phyloP scores from a whole-genome alignment of 2,329 filamentous ascomycete genomes.

The Akanthomyces lecanii region DNA sequence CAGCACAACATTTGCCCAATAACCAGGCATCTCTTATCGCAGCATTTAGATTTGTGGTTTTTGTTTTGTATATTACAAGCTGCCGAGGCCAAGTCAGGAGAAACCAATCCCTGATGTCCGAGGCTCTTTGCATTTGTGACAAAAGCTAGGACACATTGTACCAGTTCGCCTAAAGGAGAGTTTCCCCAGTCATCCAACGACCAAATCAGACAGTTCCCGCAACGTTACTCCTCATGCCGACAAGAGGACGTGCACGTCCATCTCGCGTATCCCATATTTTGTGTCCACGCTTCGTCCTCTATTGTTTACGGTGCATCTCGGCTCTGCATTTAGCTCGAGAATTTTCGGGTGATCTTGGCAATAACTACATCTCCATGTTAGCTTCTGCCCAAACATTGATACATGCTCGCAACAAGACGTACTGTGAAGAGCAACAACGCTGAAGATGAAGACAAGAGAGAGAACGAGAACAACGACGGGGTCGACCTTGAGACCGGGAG shows the following conservation, averaged over 20 bases:
- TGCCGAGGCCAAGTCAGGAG: conserved; percentile 14
- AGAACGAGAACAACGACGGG: conserved; percentile 95
- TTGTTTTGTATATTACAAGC: conserved; percentile 31
- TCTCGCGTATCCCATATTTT: background rate
- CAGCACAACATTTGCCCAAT: background rate
- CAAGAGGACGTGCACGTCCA: background rate
- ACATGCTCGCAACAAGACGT: conserved; percentile 38
- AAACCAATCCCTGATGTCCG: background rate
- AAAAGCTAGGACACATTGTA: background rate
- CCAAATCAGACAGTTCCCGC: background rate
- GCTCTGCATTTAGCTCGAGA: conserved; percentile 54
- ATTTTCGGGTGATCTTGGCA: conserved; percentile 89
- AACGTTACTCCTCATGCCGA: background rate
- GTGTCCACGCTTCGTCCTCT: background rate
- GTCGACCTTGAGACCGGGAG: conserved; percentile 93
- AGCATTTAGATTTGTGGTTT: conserved; percentile 22
- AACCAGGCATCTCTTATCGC: conserved; percentile 23
- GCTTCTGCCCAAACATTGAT: background rate
- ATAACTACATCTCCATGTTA: conserved; percentile 60
- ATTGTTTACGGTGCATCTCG: conserved; percentile 15
- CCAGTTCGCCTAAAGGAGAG: background rate
- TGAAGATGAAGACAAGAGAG: conserved; percentile 97
- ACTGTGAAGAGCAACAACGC: conserved; percentile 96
- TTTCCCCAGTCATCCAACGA: background rate
- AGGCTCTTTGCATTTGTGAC: background rate